Base-by-base conservation (phyloP, 2,329 filamentous ascomycete species). In the Trichoderma citrinoviride region DNA sequence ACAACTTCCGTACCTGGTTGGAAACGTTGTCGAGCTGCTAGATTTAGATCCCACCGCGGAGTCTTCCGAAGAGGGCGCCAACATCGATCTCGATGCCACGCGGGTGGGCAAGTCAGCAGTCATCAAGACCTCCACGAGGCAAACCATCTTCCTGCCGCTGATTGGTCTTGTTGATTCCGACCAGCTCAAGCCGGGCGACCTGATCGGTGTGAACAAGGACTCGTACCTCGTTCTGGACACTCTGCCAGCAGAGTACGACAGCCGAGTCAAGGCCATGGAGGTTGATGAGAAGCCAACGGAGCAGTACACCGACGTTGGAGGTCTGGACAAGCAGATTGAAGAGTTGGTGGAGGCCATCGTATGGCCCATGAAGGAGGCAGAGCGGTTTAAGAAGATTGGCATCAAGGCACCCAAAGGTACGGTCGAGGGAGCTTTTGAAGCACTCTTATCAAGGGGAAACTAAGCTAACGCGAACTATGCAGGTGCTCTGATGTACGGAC, bases 311-410 rank as follows among this genome's bases (percentile, higher is more conserved):
- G 95, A 99, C 81, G 96, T 99, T 15, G 95, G 95, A 80, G 95
- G 95, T 58, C 79, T 99, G 73, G 93, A 97, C 80, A 99, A 99
- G 82, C 95, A 99, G 83, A 99, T 99, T 75, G 94, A 97, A 78
- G 96, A 99, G 81, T 85, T 99, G 62, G 93, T 99, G 8, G 95
- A 99, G 81, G 95, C 95, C 64, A 95, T 99, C 56, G 95, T 99
- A 33, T 98, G 94, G 94, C 95, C 95, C 2, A 99, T 99, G 95
- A 98, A 98, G 85, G 94, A 99, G 81, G 93, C 95, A 1, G 96
- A 99, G 72, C 87, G 94, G 21, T 99, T 99, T 83, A 98, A 97
- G 86, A 98, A 97, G 85, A 97, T 99, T 74, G 95, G 95, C 71
- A 99, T 99, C 84, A 99, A 99, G 82, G 94, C 95, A 46, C 95